These are phyloP conservation scores for Blepharisma stoltei DNA, from an alignment of 73 alveolate genomes.

Conservation along the genomic window DNA sequence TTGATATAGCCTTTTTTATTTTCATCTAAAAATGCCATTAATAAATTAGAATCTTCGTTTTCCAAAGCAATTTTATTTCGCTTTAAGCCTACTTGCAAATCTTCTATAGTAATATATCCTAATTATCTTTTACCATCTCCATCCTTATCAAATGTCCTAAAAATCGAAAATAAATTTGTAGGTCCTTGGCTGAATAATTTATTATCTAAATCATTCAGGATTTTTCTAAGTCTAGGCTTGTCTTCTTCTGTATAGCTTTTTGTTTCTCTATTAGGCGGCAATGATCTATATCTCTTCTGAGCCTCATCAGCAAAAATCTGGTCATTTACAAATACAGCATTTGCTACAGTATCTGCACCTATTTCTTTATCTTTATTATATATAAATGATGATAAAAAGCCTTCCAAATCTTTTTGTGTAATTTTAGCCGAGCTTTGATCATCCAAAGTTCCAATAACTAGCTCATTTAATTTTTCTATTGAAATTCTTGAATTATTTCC, in stretches of 20 bases:
- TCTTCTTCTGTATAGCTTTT: neutral
- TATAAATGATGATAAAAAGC: constrained; percentile 6
- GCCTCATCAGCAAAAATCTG: neutral
- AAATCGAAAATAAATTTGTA: neutral
- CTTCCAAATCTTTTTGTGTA: constrained; percentile 12
- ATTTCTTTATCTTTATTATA: constrained; percentile 16
- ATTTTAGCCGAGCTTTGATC: neutral
- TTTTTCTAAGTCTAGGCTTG: neutral
- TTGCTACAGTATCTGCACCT: neutral
- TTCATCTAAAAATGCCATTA: constrained; percentile 9
- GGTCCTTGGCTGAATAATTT: constrained; percentile 21
- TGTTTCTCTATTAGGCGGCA: constrained; percentile 7
- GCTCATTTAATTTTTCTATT: neutral
- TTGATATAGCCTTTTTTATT: constrained; percentile 9
- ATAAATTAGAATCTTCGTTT: neutral
- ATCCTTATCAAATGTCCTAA: constrained; percentile 10
- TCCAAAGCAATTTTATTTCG: neutral
- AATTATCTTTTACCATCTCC: neutral
- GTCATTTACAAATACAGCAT: neutral
- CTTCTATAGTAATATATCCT: neutral
- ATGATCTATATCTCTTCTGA: constrained; percentile 1
- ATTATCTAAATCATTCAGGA: neutral
- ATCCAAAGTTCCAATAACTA: neutral
- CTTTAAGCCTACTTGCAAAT: neutral
- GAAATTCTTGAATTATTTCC: constrained; percentile 9